Evolutionary conservation across 306 rosid species (phyloP).

Genomic region (Prunus padus): DNA sequence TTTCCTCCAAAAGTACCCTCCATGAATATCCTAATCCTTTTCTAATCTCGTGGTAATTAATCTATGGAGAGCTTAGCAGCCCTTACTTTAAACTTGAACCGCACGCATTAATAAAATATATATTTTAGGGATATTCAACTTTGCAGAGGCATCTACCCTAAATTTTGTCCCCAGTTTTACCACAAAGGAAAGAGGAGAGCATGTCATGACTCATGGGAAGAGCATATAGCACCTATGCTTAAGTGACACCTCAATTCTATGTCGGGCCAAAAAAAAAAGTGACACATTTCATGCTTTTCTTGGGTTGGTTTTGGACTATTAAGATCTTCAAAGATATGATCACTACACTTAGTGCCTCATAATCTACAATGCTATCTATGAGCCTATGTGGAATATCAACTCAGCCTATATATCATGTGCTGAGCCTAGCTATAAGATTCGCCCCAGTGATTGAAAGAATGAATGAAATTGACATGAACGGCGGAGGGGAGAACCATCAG

Average conservation of each 20-base stretch:
- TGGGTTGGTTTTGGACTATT: conserved; percentile 19
- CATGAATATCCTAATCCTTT: conserved; percentile 4
- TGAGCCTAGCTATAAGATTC: background rate
- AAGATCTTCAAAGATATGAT: conserved; percentile 52
- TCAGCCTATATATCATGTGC: conserved; percentile 15
- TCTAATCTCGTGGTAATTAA: background rate
- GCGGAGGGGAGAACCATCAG: conserved; percentile 2
- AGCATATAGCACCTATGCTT: background rate
- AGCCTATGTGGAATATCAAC: conserved; percentile 26
- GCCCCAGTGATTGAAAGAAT: conserved; percentile 9
- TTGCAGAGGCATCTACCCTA: conserved; percentile 10
- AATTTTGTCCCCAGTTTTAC: conserved; percentile 1
- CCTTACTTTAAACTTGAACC: conserved; percentile 22
- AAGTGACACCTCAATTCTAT: background rate
- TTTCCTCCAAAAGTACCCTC: conserved; percentile 16
- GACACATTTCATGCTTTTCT: conserved; percentile 17
- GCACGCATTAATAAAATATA: conserved; percentile 4
- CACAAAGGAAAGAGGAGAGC: background rate
- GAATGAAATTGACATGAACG: conserved; percentile 33
- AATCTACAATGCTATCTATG: conserved; percentile 1
- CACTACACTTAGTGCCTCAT: conserved; percentile 14
- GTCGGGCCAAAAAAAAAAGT: conserved; percentile 7
- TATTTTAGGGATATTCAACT: background rate
- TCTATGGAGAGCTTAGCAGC: background rate
- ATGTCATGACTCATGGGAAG: background rate